Percentiles rank a stretch among this genome's conserved stretches.
Evolutionary conservation across 2,329 filamentous ascomycete genomes (phyloP).

Genomic region (Bipolaris victoriae): DNA sequence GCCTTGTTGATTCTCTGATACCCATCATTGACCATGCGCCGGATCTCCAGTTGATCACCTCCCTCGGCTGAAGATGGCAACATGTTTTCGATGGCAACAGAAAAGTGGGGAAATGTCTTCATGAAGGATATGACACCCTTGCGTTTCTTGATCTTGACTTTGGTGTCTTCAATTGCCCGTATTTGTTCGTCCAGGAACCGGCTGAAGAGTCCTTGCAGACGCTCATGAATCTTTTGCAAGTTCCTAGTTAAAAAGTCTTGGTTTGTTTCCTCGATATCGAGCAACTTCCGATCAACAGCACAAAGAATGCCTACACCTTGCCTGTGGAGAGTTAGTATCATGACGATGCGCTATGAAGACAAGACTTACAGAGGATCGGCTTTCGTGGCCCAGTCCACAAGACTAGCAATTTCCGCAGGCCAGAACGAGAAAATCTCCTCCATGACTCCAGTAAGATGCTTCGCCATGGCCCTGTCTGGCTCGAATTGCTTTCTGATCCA

Average conservation of each 20-base stretch:
- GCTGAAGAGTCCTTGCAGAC: slow-evolving; percentile 76
- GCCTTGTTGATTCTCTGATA: slow-evolving; percentile 89
- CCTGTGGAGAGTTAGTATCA: slow-evolving; percentile 52
- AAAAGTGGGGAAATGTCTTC: slow-evolving; percentile 88
- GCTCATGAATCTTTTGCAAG: slow-evolving; percentile 78
- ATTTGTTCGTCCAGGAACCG: slow-evolving; percentile 96
- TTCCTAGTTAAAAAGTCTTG: slow-evolving; percentile 87
- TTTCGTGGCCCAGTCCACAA: slow-evolving; percentile 83
- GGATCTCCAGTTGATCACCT: slow-evolving; percentile 67
- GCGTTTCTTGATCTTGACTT: slow-evolving; percentile 98
- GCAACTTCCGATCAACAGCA: slow-evolving; percentile 77
- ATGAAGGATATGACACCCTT: slow-evolving; percentile 97
- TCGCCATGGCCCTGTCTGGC: slow-evolving; percentile 84
- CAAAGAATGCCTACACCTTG: slow-evolving; percentile 90
- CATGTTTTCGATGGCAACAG: slow-evolving; percentile 83
- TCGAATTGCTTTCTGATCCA: slow-evolving; percentile 80
- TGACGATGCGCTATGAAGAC: neutral
- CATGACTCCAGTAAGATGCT: slow-evolving; percentile 84
- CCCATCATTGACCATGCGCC: slow-evolving; percentile 80
- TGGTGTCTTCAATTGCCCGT: slow-evolving; percentile 94
- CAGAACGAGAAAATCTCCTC: slow-evolving; percentile 86
- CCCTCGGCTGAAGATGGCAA: slow-evolving; percentile 60
- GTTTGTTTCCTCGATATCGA: slow-evolving; percentile 83
- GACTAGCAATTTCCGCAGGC: slow-evolving; percentile 74
- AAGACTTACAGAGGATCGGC: slow-evolving; percentile 78